Evolutionary conservation across 257 asterid species (phyloP).

Genomic region (Misopates orontium): DNA sequence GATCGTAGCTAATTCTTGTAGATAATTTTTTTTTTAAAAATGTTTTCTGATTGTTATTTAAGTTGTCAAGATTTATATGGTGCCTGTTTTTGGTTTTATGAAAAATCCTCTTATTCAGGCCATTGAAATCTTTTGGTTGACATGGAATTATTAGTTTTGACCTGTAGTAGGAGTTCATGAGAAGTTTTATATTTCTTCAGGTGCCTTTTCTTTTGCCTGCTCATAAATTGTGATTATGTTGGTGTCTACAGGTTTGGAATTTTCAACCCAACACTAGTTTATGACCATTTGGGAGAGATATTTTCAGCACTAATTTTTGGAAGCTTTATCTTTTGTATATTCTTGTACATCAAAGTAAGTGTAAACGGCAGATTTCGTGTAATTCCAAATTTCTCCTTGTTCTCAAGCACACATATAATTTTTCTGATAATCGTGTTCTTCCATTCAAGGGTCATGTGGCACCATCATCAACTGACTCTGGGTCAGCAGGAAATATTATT

Average conservation of each 20-base stretch:
- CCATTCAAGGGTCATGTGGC: slow-evolving; percentile 71
- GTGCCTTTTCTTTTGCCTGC: slow-evolving; percentile 5
- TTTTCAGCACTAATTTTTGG: slow-evolving; percentile 86
- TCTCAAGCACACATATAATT: slow-evolving; percentile 16
- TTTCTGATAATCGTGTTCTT: slow-evolving; percentile 40
- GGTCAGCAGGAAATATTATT: slow-evolving; percentile 84
- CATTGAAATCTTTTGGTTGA: neutral
- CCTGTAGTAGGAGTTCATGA: slow-evolving; percentile 15
- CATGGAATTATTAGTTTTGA: neutral
- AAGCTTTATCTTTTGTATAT: slow-evolving; percentile 76
- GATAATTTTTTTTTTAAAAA: neutral
- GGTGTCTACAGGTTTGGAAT: slow-evolving; percentile 69
- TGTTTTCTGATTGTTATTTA: neutral
- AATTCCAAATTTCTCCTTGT: slow-evolving; percentile 14
- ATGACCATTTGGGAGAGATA: slow-evolving; percentile 92
- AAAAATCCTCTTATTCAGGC: neutral
- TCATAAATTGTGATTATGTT: slow-evolving; percentile 25
- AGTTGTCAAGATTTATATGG: neutral
- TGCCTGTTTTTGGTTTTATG: neutral
- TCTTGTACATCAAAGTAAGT: slow-evolving; percentile 83
- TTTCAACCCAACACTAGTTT: slow-evolving; percentile 83
- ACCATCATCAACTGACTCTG: slow-evolving; percentile 91
- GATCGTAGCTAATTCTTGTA: neutral
- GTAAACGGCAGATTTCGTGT: slow-evolving; percentile 5
- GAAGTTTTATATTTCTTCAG: slow-evolving; percentile 8